Conservation (phyloP, 108 stramenopile genomes). For the Nitzschia putrida region DNA sequence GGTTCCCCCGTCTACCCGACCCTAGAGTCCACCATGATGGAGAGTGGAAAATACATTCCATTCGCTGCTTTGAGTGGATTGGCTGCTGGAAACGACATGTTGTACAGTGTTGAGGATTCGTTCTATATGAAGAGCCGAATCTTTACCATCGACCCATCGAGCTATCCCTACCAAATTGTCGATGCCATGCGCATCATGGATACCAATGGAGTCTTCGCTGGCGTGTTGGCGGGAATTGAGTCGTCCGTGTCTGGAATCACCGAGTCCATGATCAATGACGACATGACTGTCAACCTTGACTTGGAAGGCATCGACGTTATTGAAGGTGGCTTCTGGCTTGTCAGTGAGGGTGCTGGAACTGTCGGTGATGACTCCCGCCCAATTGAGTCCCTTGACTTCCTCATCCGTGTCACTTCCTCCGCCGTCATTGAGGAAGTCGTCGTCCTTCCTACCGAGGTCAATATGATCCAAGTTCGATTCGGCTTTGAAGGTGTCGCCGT, state of each 20-base stretch:
- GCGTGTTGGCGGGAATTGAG: not conserved
- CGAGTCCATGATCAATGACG: conserved; percentile 43
- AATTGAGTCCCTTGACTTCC: conserved; percentile 44
- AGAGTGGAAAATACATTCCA: conserved; percentile 42
- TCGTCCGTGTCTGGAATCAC: not conserved
- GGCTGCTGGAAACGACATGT: conserved; percentile 27
- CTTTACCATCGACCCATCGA: conserved; percentile 51
- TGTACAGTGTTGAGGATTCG: conserved; percentile 63
- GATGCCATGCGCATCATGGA: conserved; percentile 44
- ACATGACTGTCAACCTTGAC: conserved; percentile 74
- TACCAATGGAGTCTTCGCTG: conserved; percentile 37
- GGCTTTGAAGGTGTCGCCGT: conserved; percentile 78
- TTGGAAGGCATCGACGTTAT: conserved; percentile 64
- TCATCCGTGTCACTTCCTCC: conserved; percentile 41
- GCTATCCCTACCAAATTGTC: conserved; percentile 29
- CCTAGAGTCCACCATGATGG: conserved; percentile 36
- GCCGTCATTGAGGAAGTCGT: conserved; percentile 51
- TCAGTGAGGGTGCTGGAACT: conserved; percentile 68
- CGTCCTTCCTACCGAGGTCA: conserved; percentile 52
- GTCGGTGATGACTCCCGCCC: conserved; percentile 46
- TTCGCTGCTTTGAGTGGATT: conserved; percentile 60
- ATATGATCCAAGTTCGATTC: conserved; percentile 40
- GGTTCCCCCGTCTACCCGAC: conserved; percentile 46
- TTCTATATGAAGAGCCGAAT: conserved; percentile 56
- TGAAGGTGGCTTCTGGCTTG: conserved; percentile 57